Evolutionary conservation across 1,284 basidiomycete species (phyloP).

Genomic region (Schizopora paradoxa): DNA sequence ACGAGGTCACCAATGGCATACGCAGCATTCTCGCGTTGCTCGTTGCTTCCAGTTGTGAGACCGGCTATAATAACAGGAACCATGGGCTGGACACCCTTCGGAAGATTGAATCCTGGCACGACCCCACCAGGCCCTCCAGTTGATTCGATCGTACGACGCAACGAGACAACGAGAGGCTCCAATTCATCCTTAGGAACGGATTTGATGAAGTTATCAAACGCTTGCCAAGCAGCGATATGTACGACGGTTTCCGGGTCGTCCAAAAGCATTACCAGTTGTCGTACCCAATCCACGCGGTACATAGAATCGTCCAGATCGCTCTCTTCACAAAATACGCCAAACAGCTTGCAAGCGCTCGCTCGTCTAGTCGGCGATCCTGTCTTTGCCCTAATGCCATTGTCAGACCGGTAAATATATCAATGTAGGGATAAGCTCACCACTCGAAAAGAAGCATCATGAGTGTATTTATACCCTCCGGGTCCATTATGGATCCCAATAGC

Average conservation of each 20-base stretch:
- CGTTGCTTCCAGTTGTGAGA: slow-evolving; percentile 75
- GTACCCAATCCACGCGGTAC: slow-evolving; percentile 92
- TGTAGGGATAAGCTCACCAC: slow-evolving; percentile 50
- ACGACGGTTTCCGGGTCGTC: slow-evolving; percentile 77
- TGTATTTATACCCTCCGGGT: slow-evolving; percentile 82
- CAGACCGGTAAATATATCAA: slow-evolving; percentile 10
- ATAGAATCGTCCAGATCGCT: slow-evolving; percentile 74
- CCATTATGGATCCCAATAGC: slow-evolving; percentile 72
- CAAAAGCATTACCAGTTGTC: slow-evolving; percentile 83
- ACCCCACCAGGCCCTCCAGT: slow-evolving; percentile 74
- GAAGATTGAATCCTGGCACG: slow-evolving; percentile 86
- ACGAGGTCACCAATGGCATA: slow-evolving; percentile 94
- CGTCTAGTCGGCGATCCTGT: slow-evolving; percentile 65
- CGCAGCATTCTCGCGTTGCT: slow-evolving; percentile 88
- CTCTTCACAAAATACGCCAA: slow-evolving; percentile 78
- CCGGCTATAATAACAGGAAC: slow-evolving; percentile 90
- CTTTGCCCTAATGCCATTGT: slow-evolving; percentile 59
- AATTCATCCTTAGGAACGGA: slow-evolving; percentile 90
- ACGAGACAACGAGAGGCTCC: slow-evolving; percentile 82
- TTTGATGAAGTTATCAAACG: slow-evolving; percentile 88
- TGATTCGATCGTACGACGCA: slow-evolving; percentile 85
- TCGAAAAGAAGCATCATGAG: slow-evolving; percentile 86
- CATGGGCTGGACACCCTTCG: slow-evolving; percentile 85
- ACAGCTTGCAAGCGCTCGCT: slow-evolving; percentile 73
- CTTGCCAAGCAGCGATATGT: slow-evolving; percentile 78